Evolutionary conservation across 179 eudicot genomes (phyloP), one percentile per base, ranked within the genome.

Genomic region (Silene coronaria): DNA sequence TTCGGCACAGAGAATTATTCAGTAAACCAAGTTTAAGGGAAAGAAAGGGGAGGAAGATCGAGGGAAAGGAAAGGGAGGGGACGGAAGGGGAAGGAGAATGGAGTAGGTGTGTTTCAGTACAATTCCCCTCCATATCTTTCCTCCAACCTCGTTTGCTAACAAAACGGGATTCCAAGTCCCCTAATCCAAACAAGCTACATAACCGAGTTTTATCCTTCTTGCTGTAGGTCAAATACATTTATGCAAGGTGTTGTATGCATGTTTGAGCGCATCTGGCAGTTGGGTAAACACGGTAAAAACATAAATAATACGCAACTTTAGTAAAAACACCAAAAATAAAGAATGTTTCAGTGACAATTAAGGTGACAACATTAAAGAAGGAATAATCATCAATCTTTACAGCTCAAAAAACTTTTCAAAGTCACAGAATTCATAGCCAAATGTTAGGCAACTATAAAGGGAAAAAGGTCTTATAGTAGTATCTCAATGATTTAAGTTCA

Each of bases 391-490:
- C 12, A 68, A 23, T 22, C 72, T 42, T 68, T 38, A 38, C 72
- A 68, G 28, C 72, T 68, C 57, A 42, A 48, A 42, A 22, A 38
- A 38, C 57, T 42, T 42, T 65, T 34, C 8, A 67, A 67, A 67
- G 55, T 36, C 48, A 19, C 71, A 19, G 26, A 14, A 36, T 67
- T 22, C 71, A 36, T 67, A 26, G 8, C 71, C 48, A 38, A 38
- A 36, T 0, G 5, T 19, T 42, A 67, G 71, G 71, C 71, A 19
- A 36, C 71, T 28, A 27, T 42, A 19, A 42, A 5, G 48, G 55
- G 24, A 36, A 9, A 38, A 21, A 67, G 45, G 26, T 67, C 48
- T 21, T 67, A 17, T 22, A 38, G 58, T 53, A 67, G 57, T 67
- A 10, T 21, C 55, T 38, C 13, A 30, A 6, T 42, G 55, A 42